Evolutionary conservation across 2,329 filamentous ascomycete genomes (phyloP), one percentile per base, ranked within the genome.

Genomic region (Pseudogymnoascus sp.): DNA sequence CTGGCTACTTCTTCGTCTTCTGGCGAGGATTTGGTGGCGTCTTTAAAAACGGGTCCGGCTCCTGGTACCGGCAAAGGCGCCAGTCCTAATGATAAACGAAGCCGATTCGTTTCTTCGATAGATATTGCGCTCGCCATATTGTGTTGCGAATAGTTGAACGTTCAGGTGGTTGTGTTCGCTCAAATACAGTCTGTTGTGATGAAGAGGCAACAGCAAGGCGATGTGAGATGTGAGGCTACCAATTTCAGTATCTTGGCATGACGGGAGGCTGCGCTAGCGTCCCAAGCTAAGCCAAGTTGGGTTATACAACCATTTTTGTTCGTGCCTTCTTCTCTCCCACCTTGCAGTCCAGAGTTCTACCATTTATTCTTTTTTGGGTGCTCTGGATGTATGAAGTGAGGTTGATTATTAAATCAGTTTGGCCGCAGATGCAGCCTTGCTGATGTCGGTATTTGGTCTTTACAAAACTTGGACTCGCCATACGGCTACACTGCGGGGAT

Each of bases 81-180:
- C 79, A 97, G 85, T 71, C 93, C 93, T 77, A 97, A 85, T 58
- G 91, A 90, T 69, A 87, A 81, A 70, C 93, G 91, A 71, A 97
- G 88, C 72, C 92, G 89, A 78, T 97, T 97, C 67, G 90, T 91
- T 81, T 97, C 92, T 75, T 95, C 90, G 71, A 97, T 92, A 29
- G 89, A 87, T 47, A 90, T 84, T 68, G 85, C 79, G 73, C 87
- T 84, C 78, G 70, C 65, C 71, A 73, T 73, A 26, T 13, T 68
- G 63, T 13, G 21, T 59, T 39, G 57, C 5, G 35, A 31, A 11
- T 31, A 31, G 26, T 6, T 33, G 33, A 10, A 59, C 36, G 5
- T 39, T 59, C 26, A 11, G 13, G 21, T 31, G 26, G 36, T 33
- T 40, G 36, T 44, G 24, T 9, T 10, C 15, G 35, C 15, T 39